phyloP scores from a whole-genome alignment of 2,329 filamentous ascomycete species.

The Fusarium sp. region DNA sequence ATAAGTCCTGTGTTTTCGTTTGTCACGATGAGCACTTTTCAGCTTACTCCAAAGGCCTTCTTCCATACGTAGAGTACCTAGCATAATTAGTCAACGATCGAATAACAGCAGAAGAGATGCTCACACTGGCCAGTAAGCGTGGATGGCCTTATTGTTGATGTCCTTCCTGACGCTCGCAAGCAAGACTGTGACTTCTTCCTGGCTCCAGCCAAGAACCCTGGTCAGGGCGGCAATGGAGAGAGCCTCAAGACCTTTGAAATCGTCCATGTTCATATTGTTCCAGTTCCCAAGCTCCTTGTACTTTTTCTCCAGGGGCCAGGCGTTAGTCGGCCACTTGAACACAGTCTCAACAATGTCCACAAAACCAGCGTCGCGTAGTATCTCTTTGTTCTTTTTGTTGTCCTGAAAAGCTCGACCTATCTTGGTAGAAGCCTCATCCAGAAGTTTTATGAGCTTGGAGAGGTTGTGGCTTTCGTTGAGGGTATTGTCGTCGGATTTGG shows the following conservation, averaged over 20 bases:
- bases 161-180: constrained; percentile 22
- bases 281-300: constrained; percentile 37
- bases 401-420: constrained; percentile 39
- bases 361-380: constrained; percentile 41
- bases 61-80: constrained; percentile 12
- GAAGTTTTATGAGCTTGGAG: constrained; percentile 35
- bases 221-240: constrained; percentile 38
- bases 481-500: constrained; percentile 37
- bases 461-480: constrained; percentile 37
- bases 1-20: too few species aligned
- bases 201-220: constrained; percentile 33
- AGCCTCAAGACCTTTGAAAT: constrained; percentile 30
- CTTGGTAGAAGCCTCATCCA: constrained; percentile 44
- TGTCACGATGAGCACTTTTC: too few species aligned
- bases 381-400: constrained; percentile 27
- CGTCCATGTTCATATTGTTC: constrained; percentile 29
- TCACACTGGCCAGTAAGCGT: constrained; percentile 29
- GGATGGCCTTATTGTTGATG: constrained; percentile 8
- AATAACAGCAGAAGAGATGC: not conserved
- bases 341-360: constrained; percentile 28
- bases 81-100: not conserved
- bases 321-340: constrained; percentile 43
- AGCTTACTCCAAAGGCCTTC: constrained; percentile 11
- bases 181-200: constrained; percentile 18
- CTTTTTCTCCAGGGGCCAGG: constrained; percentile 36